phyloP scores from a whole-genome alignment of 805 yeast genomes.

The Cyberlindnera galapagoensis region DNA sequence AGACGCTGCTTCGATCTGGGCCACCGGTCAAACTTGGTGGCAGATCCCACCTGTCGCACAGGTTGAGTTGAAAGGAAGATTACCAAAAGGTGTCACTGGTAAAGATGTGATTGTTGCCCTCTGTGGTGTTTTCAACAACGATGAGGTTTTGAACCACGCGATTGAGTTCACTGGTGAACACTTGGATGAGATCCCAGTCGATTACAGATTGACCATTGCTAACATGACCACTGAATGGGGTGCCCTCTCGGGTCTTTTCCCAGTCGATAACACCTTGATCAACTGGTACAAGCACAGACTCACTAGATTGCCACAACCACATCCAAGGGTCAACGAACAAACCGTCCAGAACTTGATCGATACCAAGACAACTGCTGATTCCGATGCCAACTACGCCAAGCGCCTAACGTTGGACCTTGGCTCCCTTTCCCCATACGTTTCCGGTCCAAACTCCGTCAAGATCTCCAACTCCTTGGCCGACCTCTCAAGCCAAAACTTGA shows the following conservation, averaged over 20 bases:
- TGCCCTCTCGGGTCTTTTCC: conserved; percentile 93
- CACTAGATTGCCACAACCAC: conserved; percentile 52
- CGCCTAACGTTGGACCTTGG: conserved; percentile 74
- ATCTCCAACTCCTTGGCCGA: conserved; percentile 74
- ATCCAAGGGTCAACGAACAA: conserved; percentile 70
- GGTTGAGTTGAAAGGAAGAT: conserved; percentile 75
- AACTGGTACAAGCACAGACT: conserved; percentile 72
- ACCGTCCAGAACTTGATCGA: conserved; percentile 49
- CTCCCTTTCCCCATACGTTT: conserved; percentile 78
- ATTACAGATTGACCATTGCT: conserved; percentile 87
- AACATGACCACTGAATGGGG: conserved; percentile 99
- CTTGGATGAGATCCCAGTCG: conserved; percentile 60
- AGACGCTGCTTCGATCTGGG: conserved; percentile 99
- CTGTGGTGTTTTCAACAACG: conserved; percentile 89
- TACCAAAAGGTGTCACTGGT: conserved; percentile 87
- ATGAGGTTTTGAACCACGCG: conserved; percentile 90
- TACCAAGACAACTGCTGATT: conserved; percentile 46
- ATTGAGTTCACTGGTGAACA: conserved; percentile 90
- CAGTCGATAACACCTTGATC: conserved; percentile 78
- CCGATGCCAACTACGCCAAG: conserved; percentile 83
- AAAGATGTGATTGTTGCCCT: conserved; percentile 95
- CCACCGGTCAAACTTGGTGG: conserved; percentile 99
- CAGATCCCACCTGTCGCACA: conserved; percentile 98
- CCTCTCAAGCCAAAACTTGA: conserved; percentile 64
- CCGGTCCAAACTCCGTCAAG: conserved; percentile 98